Evolutionary conservation across 192 early-diverging fungal species (phyloP), one percentile per base, ranked within the genome.

Genomic region (Rhizoclosmatium sp.): DNA sequence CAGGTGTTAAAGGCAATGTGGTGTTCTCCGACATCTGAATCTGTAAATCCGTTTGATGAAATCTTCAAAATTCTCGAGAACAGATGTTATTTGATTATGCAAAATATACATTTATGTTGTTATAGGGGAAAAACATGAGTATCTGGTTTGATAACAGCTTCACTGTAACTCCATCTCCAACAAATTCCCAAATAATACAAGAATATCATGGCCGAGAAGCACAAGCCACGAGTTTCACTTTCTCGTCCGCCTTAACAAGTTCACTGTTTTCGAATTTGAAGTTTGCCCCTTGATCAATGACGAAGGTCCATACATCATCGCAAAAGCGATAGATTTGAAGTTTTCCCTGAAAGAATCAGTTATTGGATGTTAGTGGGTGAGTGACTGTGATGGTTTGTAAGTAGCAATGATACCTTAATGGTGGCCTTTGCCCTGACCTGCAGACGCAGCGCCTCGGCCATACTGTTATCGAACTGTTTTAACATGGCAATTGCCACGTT

Each of bases 261-360:
- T 97, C 97, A 14, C 59, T 62, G 67, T 91, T 86, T 41, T 99
- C 72, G 72, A 98, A 92, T 59, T 92, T 91, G 82, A 99, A 95
- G n/a, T 87, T 93, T 41, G 94, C 92, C 54, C 92, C 88, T 46
- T 93, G 91, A 65, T 97, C 90, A 47, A 97, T 91, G 14, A 80
- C 78, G 87, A 99, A 98, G 1, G 97, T 98, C 96, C 96, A 99
- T 39, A 99, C 97, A 72, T 99, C 98, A 79, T 99, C 98, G 80
- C 96, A 94, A 68, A 95, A 96, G 59, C 96, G 91, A 82, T 98
- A 99, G 39, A 92, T 95, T 74, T 93, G 88, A 71, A 99, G 88
- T 73, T 92, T 92, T n/a, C 94, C 95, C 91, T 93, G 67, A 42
- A 0, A 16, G 21, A 56, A 47, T 23, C 31, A 39, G n/a, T 62